Conservation (phyloP, 2,329 filamentous ascomycete genomes). For the Xylariaceae sp. region DNA sequence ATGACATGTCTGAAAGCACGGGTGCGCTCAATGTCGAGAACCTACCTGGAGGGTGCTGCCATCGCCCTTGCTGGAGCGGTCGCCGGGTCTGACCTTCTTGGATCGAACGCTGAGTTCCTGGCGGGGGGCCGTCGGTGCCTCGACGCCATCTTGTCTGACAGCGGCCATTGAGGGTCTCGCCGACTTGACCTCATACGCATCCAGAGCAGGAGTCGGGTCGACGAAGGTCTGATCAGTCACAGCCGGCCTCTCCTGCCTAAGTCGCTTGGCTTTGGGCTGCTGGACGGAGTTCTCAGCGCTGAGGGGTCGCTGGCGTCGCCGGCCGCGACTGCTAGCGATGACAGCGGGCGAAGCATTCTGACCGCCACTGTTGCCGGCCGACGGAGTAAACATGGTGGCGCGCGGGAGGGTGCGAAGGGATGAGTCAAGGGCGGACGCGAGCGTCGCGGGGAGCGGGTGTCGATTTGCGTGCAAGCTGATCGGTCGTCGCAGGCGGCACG, state of each 20-base stretch:
- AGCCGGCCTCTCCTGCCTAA: constrained; percentile 38
- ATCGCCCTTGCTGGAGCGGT: constrained; percentile 59
- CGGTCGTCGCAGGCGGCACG: constrained; percentile 2
- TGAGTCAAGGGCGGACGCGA: constrained; percentile 1
- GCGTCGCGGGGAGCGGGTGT: no score
- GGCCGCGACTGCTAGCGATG: constrained; percentile 47
- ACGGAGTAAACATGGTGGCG: constrained; percentile 52
- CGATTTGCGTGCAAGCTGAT: no score
- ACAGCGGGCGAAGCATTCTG: constrained; percentile 29
- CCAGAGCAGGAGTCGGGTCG: constrained; percentile 41
- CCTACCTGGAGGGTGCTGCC: constrained; percentile 58
- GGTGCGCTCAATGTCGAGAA: constrained; percentile 9
- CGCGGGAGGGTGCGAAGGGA: constrained; percentile 6
- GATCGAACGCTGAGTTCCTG: constrained; percentile 53
- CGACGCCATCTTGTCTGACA: constrained; percentile 39
- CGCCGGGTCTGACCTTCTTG: constrained; percentile 55
- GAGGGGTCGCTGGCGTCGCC: constrained; percentile 52
- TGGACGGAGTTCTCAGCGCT: constrained; percentile 47
- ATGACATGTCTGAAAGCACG: constrained; percentile 5
- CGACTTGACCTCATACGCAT: constrained; percentile 50
- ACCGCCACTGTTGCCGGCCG: constrained; percentile 38
- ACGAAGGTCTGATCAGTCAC: constrained; percentile 49
- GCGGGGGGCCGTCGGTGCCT: constrained; percentile 31
- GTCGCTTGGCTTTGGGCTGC: constrained; percentile 57
- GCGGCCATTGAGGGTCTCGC: constrained; percentile 41